Evolutionary conservation across 805 yeast genomes (phyloP).

Genomic region (Sungouiella thailandica): DNA sequence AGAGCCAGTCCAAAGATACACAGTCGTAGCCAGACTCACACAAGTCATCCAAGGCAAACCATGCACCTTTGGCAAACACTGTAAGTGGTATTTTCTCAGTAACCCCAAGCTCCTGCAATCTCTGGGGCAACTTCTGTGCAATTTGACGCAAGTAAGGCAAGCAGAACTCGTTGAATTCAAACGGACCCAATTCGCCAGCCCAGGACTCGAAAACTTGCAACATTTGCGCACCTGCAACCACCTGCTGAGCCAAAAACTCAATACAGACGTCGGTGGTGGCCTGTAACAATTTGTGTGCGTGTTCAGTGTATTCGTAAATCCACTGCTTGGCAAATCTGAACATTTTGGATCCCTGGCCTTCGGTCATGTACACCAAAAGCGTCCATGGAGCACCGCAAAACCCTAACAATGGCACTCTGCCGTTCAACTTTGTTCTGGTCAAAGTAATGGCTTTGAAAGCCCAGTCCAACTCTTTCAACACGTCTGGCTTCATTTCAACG

Average conservation of each 20-base stretch:
- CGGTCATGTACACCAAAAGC: constrained; percentile 91
- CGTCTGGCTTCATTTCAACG: constrained; percentile 61
- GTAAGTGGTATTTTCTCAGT: constrained; percentile 76
- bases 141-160: constrained; percentile 84
- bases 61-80: constrained; percentile 92
- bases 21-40: constrained; percentile 78
- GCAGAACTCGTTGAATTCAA: constrained; percentile 82
- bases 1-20: constrained; percentile 92
- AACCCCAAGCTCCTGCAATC: constrained; percentile 69
- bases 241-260: constrained; percentile 91
- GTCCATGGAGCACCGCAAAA: constrained; percentile 99
- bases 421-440: constrained; percentile 80
- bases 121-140: constrained; percentile 57
- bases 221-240: constrained; percentile 97
- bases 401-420: constrained; percentile 91
- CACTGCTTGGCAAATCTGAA: constrained; percentile 89
- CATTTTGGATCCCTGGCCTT: constrained; percentile 93
- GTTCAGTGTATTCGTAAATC: constrained; percentile 77
- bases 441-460: constrained; percentile 89
- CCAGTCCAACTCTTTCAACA: constrained; percentile 80
- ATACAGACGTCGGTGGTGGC: constrained; percentile 82
- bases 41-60: constrained; percentile 89
- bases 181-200: constrained; percentile 95
- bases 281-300: constrained; percentile 65
- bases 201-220: constrained; percentile 94